Conservation (phyloP, 176 grass and related monocot species). For the Carex parvula region DNA sequence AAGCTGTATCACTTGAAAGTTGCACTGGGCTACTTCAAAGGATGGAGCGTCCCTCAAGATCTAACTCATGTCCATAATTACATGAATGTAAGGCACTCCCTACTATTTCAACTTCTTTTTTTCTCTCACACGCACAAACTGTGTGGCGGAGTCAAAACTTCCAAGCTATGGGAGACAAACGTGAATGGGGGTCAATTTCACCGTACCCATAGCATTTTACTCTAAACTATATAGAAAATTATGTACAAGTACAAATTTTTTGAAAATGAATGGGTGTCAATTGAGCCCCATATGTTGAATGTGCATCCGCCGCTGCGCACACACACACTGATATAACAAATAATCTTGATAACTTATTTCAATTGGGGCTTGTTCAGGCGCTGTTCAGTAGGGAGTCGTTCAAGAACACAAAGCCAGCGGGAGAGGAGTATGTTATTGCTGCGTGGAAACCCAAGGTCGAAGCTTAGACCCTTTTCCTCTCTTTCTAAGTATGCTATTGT, state of each 20-base stretch:
- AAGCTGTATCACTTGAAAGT: conserved; percentile 83
- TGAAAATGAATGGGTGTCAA: no score
- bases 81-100: conserved; percentile 41
- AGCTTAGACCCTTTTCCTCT: background rate
- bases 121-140: no score
- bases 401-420: conserved; percentile 63
- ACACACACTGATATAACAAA: background rate
- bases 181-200: no score
- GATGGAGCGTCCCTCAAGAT: conserved; percentile 71
- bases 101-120: background rate
- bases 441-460: conserved; percentile 74
- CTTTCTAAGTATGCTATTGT: background rate
- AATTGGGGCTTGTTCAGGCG: conserved; percentile 24
- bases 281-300: no score
- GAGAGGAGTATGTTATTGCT: conserved; percentile 67
- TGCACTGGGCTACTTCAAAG: conserved; percentile 65
- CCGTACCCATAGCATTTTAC: no score
- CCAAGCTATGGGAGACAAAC: no score
- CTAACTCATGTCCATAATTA: conserved; percentile 58
- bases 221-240: no score
- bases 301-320: no score
- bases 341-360: background rate
- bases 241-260: no score
- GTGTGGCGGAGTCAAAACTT: no score
- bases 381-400: conserved; percentile 80